Percentiles rank a stretch among this genome's conserved stretches.
Evolutionary conservation across 345 rosid species (phyloP).

Genomic region (Kernera saxatilis): DNA sequence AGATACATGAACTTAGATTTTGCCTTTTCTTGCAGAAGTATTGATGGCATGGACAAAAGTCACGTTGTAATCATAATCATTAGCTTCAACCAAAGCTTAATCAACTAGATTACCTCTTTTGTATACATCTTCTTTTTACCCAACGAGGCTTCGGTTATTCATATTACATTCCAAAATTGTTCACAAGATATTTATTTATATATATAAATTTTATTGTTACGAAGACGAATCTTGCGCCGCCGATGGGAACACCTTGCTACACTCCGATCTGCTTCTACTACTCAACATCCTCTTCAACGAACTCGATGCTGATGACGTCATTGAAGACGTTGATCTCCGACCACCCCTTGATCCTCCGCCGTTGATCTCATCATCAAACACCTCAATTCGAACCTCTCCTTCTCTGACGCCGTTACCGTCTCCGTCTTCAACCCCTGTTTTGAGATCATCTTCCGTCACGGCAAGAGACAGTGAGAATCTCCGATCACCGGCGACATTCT

Average conservation of each 20-base stretch:
- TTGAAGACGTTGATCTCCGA: slow-evolving; percentile 7
- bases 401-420: neutral
- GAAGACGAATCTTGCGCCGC: slow-evolving; percentile 16
- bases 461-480: neutral
- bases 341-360: slow-evolving; percentile 20
- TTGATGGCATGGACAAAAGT: neutral
- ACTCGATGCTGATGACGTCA: slow-evolving; percentile 31
- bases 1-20: neutral
- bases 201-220: neutral
- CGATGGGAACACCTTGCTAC: slow-evolving; percentile 43
- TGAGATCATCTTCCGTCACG: slow-evolving; percentile 8
- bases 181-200: neutral
- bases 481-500: neutral
- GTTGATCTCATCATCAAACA: slow-evolving; percentile 19
- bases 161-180: slow-evolving; percentile 20
- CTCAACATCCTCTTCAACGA: slow-evolving; percentile 65
- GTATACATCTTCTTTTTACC: neutral
- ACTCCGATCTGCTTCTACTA: slow-evolving; percentile 56
- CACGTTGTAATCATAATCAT: slow-evolving; percentile 2
- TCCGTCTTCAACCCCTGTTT: slow-evolving; percentile 10
- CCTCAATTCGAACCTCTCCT: slow-evolving; percentile 28
- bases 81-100: slow-evolving; percentile 14
- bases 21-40: neutral
- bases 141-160: neutral
- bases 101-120: slow-evolving; percentile 1